phyloP scores from a whole-genome alignment of 257 asterid species.

The Ballota nigra region DNA sequence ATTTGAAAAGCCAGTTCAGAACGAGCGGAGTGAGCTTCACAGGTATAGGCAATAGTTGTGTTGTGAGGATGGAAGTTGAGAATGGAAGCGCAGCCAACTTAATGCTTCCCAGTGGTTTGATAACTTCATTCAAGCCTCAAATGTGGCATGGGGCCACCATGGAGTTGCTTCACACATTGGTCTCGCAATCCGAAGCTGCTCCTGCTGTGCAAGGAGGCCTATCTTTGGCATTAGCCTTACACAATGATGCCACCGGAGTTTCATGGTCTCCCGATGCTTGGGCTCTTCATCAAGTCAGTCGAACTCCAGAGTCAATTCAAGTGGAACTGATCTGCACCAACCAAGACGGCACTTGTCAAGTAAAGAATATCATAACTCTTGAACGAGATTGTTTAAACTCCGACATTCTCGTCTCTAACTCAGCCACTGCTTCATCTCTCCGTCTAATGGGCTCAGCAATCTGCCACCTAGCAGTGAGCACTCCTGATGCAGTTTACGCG shows the following conservation, averaged over 20 bases:
- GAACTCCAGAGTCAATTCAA: constrained; percentile 54
- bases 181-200: constrained; percentile 32
- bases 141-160: constrained; percentile 81
- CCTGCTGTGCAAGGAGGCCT: constrained; percentile 63
- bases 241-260: constrained; percentile 30
- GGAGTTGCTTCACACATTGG: constrained; percentile 70
- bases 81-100: constrained; percentile 56
- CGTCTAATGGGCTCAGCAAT: constrained; percentile 48
- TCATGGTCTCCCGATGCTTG: constrained; percentile 56
- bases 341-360: constrained; percentile 29
- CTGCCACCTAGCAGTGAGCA: constrained; percentile 70
- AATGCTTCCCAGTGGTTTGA: constrained; percentile 76
- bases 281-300: constrained; percentile 45
- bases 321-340: constrained; percentile 47
- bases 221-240: constrained; percentile 43
- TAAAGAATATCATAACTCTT: constrained; percentile 51
- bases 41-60: constrained; percentile 41
- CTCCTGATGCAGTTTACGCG: constrained; percentile 76
- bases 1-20: constrained; percentile 41
- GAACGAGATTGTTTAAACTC: constrained; percentile 46
- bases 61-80: constrained; percentile 53
- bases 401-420: constrained; percentile 45
- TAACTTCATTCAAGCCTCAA: constrained; percentile 70
- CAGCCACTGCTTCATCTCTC: constrained; percentile 32
- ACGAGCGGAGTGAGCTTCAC: constrained; percentile 51